Evolutionary conservation across 2,329 filamentous ascomycete genomes (phyloP).

Genomic region (Mollisia scopiformis): DNA sequence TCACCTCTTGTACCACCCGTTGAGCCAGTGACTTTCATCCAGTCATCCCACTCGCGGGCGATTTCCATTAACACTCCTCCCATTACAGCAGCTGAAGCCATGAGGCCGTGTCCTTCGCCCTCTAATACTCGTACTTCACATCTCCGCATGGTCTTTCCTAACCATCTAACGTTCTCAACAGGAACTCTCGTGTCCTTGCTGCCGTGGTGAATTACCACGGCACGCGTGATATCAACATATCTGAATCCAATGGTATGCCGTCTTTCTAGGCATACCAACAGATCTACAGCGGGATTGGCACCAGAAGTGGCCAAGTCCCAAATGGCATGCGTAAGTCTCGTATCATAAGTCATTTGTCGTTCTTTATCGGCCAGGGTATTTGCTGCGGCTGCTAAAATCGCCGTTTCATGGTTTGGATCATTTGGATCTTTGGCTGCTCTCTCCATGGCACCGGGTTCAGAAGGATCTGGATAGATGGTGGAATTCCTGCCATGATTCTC

Average conservation of each 20-base stretch:
- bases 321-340: constrained; percentile 85
- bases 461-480: constrained; percentile 34
- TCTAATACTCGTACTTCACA: constrained; percentile 92
- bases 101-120: constrained; percentile 90
- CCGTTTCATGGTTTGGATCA: constrained; percentile 36
- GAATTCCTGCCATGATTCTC: constrained; percentile 36
- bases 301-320: constrained; percentile 92
- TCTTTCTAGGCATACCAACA: constrained; percentile 90
- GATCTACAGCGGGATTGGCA: constrained; percentile 90
- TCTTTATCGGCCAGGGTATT: constrained; percentile 70
- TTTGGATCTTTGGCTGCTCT: constrained; percentile 30
- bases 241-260: constrained; percentile 92
- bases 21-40: constrained; percentile 64
- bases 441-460: constrained; percentile 29
- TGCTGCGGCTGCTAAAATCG: constrained; percentile 52
- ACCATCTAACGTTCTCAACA: constrained; percentile 92
- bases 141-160: constrained; percentile 89
- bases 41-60: constrained; percentile 90
- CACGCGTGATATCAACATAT: constrained; percentile 92
- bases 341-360: constrained; percentile 77
- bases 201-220: constrained; percentile 93
- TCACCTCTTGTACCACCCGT: constrained; percentile 29
- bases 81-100: constrained; percentile 95
- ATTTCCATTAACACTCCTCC: constrained; percentile 93
- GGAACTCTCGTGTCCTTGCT: constrained; percentile 89